phyloP scores from a whole-genome alignment of 495 filamentous ascomycete genomes.

The Penicillium soppii region DNA sequence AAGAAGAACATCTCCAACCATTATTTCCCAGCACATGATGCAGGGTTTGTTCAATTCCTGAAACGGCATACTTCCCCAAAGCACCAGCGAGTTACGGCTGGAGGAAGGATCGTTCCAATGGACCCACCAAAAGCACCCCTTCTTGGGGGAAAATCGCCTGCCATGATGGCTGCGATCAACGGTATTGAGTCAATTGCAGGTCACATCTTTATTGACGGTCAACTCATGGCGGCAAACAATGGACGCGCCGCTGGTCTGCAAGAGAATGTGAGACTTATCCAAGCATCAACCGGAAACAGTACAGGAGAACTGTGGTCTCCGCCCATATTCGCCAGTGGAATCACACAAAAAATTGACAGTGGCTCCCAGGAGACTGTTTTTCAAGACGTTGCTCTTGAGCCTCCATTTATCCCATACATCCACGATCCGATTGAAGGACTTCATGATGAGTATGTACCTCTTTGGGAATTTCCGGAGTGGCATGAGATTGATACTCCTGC shows the following conservation, averaged over 20 bases:
- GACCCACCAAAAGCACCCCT: conserved; percentile 27
- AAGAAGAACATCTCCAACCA: conserved; percentile 20
- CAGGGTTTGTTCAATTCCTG: conserved; percentile 52
- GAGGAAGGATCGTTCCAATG: conserved; percentile 62
- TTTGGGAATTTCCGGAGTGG: not conserved
- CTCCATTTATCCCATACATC: not conserved
- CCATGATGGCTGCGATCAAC: not conserved
- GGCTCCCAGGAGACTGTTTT: too few species aligned
- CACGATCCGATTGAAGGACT: not conserved
- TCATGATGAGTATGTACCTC: too few species aligned
- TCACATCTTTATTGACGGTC: not conserved
- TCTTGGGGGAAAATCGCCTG: not conserved
- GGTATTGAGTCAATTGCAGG: not conserved
- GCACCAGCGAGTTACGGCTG: conserved; percentile 62
- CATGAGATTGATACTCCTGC: not conserved
- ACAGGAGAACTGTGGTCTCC: too few species aligned
- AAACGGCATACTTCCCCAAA: conserved; percentile 60
- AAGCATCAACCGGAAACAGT: not conserved
- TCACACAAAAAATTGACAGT: too few species aligned
- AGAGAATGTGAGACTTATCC: not conserved
- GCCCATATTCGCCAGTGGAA: too few species aligned
- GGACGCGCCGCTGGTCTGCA: not conserved
- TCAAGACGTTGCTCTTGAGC: not conserved
- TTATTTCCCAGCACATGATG: conserved; percentile 26
- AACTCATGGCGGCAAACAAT: not conserved